Evolutionary conservation across 805 yeast genomes (phyloP).

Genomic region (Wickerhamiella cacticola): DNA sequence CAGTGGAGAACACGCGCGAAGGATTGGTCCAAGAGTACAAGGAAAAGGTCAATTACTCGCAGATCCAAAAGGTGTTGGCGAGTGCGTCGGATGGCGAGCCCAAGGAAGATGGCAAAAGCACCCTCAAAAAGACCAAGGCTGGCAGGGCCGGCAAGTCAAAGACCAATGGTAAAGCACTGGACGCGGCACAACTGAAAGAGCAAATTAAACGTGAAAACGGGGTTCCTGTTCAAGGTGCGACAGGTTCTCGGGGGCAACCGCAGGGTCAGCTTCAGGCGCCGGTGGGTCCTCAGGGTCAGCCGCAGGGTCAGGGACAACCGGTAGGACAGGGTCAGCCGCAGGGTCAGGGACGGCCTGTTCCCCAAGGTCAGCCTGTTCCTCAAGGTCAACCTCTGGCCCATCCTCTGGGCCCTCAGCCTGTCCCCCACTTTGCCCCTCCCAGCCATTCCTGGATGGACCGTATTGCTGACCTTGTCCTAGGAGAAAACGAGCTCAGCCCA

Average conservation of each 20-base stretch:
- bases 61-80: conserved; percentile 60
- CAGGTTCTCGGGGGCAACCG: no score
- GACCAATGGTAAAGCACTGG: neutral
- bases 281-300: neutral
- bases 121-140: neutral
- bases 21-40: conserved; percentile 55
- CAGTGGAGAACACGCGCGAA: conserved; percentile 37
- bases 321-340: neutral
- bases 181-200: neutral
- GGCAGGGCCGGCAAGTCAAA: no score
- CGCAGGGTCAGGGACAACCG: neutral
- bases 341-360: neutral
- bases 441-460: conserved; percentile 33
- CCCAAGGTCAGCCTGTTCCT: neutral
- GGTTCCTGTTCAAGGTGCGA: no score
- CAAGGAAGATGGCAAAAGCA: neutral
- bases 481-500: conserved; percentile 52
- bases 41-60: conserved; percentile 57
- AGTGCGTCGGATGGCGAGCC: conserved; percentile 42
- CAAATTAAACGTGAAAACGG: neutral
- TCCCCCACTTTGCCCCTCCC: conserved; percentile 9
- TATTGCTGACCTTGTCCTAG: conserved; percentile 36
- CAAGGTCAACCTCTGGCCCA: no score
- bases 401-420: no score
- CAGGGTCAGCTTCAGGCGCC: no score